phyloP scores from a whole-genome alignment of 106 monocot species.

The Apostasia shenzhenica region DNA sequence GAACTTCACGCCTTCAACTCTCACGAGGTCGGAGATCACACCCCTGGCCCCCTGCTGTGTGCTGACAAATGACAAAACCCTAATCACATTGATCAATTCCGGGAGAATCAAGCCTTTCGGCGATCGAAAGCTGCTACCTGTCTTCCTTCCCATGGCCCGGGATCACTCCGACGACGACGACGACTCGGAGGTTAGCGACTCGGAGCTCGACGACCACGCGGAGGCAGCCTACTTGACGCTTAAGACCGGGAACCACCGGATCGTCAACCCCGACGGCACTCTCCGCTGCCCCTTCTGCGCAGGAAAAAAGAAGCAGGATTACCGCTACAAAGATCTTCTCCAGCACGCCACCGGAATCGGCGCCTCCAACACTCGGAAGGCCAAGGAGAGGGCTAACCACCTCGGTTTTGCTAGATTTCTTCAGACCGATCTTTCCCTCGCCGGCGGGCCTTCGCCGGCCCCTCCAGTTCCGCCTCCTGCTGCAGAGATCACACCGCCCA shows the following conservation, averaged over 20 bases:
- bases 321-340: slow-evolving; percentile 49
- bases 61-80: neutral
- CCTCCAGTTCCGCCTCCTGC: slow-evolving; percentile 1
- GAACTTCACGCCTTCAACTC: neutral
- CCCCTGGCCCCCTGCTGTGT: neutral
- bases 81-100: neutral
- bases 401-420: slow-evolving; percentile 47
- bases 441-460: slow-evolving; percentile 9
- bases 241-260: slow-evolving; percentile 17
- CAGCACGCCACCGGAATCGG: slow-evolving; percentile 65
- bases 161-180: slow-evolving; percentile 15
- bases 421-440: slow-evolving; percentile 21
- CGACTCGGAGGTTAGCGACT: slow-evolving; percentile 67
- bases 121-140: neutral
- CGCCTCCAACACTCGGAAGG: slow-evolving; percentile 35
- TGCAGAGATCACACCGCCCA: neutral
- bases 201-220: slow-evolving; percentile 41
- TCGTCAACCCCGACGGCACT: slow-evolving; percentile 27
- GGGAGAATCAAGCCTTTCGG: too few species aligned
- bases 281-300: slow-evolving; percentile 68
- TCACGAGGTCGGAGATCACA: neutral
- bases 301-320: slow-evolving; percentile 62
- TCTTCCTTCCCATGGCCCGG: slow-evolving; percentile 2
- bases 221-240: slow-evolving; percentile 28
- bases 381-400: slow-evolving; percentile 54